Base-by-base conservation (phyloP, 2,329 filamentous ascomycete species). In the Arthroderma uncinatum region DNA sequence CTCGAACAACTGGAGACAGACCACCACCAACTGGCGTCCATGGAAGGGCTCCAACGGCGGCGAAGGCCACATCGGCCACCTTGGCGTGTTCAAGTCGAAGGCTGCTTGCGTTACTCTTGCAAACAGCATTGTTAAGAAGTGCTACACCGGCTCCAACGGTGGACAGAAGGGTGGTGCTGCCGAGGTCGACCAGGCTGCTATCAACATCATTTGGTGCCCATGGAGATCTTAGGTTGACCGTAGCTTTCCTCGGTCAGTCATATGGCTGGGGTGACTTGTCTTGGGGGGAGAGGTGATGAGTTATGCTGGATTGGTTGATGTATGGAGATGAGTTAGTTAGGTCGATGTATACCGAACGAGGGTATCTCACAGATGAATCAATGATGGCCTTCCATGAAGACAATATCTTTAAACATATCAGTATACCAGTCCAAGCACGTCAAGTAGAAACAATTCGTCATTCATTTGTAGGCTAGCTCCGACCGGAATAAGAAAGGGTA, bases 181-280 rank as follows among this genome's bases (percentile, higher is more conserved):
- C 4, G 33, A 34, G 19, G 9, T 2, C 16, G 28, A 19, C 6
- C 19, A 7, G 10, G 28, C 14, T 34, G 25, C 36, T 10, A 42
- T 55, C 16, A 55, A 55, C 37, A 55, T 55, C 25, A n/a, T 40
- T 21, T 55, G 33, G 25, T 55, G 53, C 37, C 53, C 53, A 8
- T 53, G 12, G 7, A 19, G 19, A 8, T 40, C 39, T 33, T 33
- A 55, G 53, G 9, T 9, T 21, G 53, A 40, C 21, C n/a, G 53
- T n/a, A 19, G 21, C 10, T 19, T 14, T 7, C 16, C 19, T 16
- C 28, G 12, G 25, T 14, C 6, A 7, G 34, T 30, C 7, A 3
- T 3, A 30, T 12, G 23, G 53, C 16, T 47, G 53, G 37, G 39
- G 16, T 42, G 25, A 33, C 30, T 28, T 55, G 50, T 52, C 34